A percentile compares a stretch with the other conserved stretches of the same genome.
Evolutionary conservation across 352 stramenopile species (phyloP).

Genomic region (Globisporangium canariense): DNA sequence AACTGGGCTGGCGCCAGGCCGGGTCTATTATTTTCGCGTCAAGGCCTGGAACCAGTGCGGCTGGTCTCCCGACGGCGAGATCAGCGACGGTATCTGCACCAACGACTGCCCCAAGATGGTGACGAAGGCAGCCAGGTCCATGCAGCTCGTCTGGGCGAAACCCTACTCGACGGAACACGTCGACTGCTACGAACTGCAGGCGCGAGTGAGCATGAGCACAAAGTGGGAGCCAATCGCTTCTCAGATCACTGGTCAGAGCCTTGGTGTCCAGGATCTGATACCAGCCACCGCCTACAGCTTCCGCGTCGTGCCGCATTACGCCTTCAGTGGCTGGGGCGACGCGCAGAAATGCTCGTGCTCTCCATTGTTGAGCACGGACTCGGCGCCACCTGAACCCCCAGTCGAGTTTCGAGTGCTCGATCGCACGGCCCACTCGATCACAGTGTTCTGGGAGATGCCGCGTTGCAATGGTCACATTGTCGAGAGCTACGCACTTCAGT

Average conservation of each 20-base stretch:
- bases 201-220: conserved; percentile 29
- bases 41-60: conserved; percentile 43
- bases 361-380: conserved; percentile 23
- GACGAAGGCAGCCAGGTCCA: conserved; percentile 18
- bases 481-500: conserved; percentile 20
- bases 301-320: conserved; percentile 47
- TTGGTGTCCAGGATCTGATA: conserved; percentile 23
- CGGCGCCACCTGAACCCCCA: conserved; percentile 37
- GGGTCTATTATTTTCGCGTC: conserved; percentile 48
- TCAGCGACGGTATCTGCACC: conserved; percentile 49
- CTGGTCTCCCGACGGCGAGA: conserved; percentile 48
- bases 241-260: conserved; percentile 23
- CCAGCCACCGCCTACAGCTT: conserved; percentile 50
- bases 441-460: conserved; percentile 38
- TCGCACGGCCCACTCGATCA: conserved; percentile 31
- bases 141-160: conserved; percentile 49
- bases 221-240: conserved; percentile 29
- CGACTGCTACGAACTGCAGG: conserved; percentile 45
- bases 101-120: conserved; percentile 53
- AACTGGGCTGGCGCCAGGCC: conserved; percentile 31
- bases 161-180: conserved; percentile 47
- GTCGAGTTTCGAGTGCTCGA: conserved; percentile 29
- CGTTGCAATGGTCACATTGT: conserved; percentile 53
- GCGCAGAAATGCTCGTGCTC: conserved; percentile 26
- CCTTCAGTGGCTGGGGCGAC: conserved; percentile 30